Base-by-base conservation (phyloP, 352 stramenopile species). In the Peronospora farinosa region DNA sequence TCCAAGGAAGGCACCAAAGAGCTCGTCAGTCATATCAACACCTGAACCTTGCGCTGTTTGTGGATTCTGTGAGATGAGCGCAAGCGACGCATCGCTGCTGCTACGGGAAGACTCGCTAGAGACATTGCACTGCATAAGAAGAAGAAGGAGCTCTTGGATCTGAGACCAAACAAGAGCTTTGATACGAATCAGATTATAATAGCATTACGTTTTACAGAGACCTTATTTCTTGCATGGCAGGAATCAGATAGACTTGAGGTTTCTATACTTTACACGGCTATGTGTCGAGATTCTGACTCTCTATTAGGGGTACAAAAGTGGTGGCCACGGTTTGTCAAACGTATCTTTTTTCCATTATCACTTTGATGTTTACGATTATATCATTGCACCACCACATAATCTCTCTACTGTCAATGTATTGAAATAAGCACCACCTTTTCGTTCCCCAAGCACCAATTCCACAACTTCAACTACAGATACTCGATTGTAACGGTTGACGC, bases 1-100 rank as follows among this genome's bases (percentile, higher is more conserved):
- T 9, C 49, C 49, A 8, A 65, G 39, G 43, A 81, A 85, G 12
- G 65, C 65, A 13, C 58, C 46, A 35, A 85, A 84, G 51, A 88
- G 64, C 28, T 65, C 57, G 43, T 88, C 69, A n/a, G 66, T 60
- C 33, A 81, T 76, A 23, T 75, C 65, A 11, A 23, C 35, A 15
- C 47, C 25, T 5, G 58, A 41, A 27, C 62, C 27, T 23, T 60
- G 27, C 30, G 48, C 17, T 9, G 45, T 52, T n/a, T 54, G 40
- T 41, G 11, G 31, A 25, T n/a, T 38, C 13, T 38, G 15, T 1
- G 61, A 48, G 5, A 42, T 30, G 49, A 68, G 54, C 16, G 62
- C 39, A 27, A 68, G 47, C 3, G 51, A 28, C 8, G 16, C 37
- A 50, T 32, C 10, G 10, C 28, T 32, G 30, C 40, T 38, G 32